Conservation (phyloP, 78 protist genomes). For the Dictyostelium intermedium region DNA sequence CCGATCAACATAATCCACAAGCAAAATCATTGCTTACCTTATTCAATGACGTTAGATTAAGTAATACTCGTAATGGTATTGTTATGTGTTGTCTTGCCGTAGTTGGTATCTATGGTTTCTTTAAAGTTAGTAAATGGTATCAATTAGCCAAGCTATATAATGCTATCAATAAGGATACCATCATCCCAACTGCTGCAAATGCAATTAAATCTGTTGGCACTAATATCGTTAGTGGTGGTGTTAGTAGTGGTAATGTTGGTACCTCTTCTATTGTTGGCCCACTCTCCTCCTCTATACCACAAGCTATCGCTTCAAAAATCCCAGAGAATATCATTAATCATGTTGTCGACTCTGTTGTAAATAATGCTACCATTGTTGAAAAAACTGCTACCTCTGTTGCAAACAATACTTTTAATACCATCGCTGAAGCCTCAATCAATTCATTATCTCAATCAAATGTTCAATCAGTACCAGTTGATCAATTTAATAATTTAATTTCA, state of each 20-base stretch:
- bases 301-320: not conserved
- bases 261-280: not conserved
- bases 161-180: not conserved
- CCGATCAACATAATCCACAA: conserved; percentile 77
- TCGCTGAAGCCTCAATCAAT: not conserved
- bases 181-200: not conserved
- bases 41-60: conserved; percentile 42
- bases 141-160: not conserved
- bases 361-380: not conserved
- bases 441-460: not conserved
- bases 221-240: not conserved
- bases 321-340: not conserved
- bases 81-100: not conserved
- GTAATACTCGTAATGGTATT: conserved; percentile 45
- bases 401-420: not conserved
- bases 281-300: not conserved
- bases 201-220: not conserved
- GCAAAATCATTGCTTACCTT: conserved; percentile 44
- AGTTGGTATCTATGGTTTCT: conserved; percentile 39
- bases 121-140: conserved; percentile 37
- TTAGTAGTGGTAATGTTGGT: not conserved
- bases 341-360: not conserved
- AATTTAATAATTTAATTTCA: conserved; percentile 9
- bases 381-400: not conserved
- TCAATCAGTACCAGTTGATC: not conserved